A percentile compares a stretch with the other conserved stretches of the same genome.
These are phyloP conservation scores for Fusarium napiforme DNA, from an alignment of 2,329 filamentous ascomycete species.

Conservation along the genomic window DNA sequence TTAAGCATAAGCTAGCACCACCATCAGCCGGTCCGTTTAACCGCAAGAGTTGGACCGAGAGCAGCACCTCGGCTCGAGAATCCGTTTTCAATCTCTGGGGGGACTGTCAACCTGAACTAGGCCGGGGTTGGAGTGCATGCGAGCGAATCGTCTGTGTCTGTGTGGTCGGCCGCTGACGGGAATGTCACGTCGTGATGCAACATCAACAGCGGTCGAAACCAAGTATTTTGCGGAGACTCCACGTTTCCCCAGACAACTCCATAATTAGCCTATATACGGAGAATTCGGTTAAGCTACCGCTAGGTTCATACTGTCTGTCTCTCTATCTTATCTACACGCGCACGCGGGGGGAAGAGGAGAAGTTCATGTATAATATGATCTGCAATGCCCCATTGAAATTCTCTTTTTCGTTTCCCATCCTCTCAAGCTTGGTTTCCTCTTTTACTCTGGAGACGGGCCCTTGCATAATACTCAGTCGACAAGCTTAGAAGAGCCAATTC, in stretches of 20 bases:
- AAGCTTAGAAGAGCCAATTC: background rate
- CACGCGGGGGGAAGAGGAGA: background rate
- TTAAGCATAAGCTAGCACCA: constrained; percentile 28
- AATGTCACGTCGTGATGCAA: constrained; percentile 23
- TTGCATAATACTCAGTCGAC: background rate
- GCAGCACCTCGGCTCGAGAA: constrained; percentile 13
- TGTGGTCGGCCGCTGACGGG: constrained; percentile 2
- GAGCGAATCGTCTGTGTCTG: constrained; percentile 11
- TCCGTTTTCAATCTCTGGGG: constrained; percentile 1
- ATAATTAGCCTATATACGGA: constrained; percentile 22
- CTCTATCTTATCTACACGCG: constrained; percentile 9
- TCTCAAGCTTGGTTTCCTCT: constrained; percentile 4
- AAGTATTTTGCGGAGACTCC: constrained; percentile 22
- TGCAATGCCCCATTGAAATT: constrained; percentile 10
- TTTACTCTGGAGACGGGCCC: background rate
- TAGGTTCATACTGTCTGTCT: background rate
- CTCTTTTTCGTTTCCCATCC: background rate
- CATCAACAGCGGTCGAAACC: constrained; percentile 3
- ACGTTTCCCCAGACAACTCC: constrained; percentile 26
- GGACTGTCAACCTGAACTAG: constrained; percentile 7
- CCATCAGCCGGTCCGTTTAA: constrained; percentile 38
- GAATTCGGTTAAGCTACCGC: constrained; percentile 20
- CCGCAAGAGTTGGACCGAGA: constrained; percentile 20
- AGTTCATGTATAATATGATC: constrained; percentile 27
- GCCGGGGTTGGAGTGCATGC: background rate